Evolutionary conservation across 192 early-diverging fungal genomes (phyloP).

Genomic region (Entomortierella lignicola): DNA sequence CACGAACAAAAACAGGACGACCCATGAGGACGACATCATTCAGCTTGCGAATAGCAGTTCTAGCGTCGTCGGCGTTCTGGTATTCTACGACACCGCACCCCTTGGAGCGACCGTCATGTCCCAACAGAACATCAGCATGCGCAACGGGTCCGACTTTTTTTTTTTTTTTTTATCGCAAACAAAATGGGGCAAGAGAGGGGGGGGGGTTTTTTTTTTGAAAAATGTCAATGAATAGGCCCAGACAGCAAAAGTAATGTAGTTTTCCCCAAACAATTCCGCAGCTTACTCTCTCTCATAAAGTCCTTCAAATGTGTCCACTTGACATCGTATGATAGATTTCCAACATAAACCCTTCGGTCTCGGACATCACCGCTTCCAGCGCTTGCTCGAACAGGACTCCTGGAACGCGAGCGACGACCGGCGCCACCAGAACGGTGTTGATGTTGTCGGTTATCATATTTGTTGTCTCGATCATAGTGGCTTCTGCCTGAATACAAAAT

Average conservation of each 20-base stretch:
- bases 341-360: constrained; percentile 82
- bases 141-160: constrained; percentile 77
- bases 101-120: constrained; percentile 72
- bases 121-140: constrained; percentile 76
- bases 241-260: no score
- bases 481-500: no score
- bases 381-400: constrained; percentile 26
- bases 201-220: no score
- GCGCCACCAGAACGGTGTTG: constrained; percentile 4
- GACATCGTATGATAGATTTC: constrained; percentile 82
- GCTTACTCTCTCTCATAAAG: constrained; percentile 80
- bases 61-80: constrained; percentile 78
- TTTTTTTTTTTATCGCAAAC: no score
- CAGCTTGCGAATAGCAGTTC: constrained; percentile 75
- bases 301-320: constrained; percentile 82
- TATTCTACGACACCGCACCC: constrained; percentile 85
- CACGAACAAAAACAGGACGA: constrained; percentile 79
- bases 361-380: constrained; percentile 9
- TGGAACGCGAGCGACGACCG: constrained; percentile 23
- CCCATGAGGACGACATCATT: constrained; percentile 78
- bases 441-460: constrained; percentile 22
- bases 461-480: constrained; percentile 22
- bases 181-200: no score
- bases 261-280: no score
- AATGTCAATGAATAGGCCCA: no score